Evolutionary conservation across 2,329 filamentous ascomycete genomes (phyloP).

Genomic region (Venturiaceae sp.): DNA sequence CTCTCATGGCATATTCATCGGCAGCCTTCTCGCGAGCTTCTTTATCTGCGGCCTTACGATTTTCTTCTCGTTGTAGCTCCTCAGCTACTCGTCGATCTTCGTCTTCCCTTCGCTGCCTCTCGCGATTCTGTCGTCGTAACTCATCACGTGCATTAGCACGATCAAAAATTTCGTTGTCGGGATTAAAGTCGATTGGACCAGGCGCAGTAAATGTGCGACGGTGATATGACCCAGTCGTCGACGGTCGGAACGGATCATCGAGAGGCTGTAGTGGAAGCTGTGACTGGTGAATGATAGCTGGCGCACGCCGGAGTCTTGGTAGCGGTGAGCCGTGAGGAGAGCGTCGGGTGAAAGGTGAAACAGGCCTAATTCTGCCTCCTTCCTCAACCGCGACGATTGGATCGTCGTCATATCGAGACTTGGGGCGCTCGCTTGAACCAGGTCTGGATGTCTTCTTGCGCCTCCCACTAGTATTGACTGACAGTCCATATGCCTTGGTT

Average conservation of each 20-base stretch:
- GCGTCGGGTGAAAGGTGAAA: not conserved
- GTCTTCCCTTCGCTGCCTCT: slow-evolving; percentile 1
- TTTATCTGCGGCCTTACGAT: slow-evolving; percentile 2
- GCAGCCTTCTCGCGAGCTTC: slow-evolving; percentile 1
- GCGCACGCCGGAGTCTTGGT: not conserved
- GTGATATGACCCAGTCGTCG: not conserved
- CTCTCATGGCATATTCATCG: slow-evolving; percentile 4
- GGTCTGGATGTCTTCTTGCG: not conserved
- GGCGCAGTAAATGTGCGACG: slow-evolving; percentile 6
- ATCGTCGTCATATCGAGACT: not conserved
- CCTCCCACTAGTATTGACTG: not conserved
- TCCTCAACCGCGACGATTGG: slow-evolving; percentile 2
- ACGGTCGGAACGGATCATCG: not conserved
- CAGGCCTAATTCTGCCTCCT: not conserved
- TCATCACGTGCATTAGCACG: slow-evolving; percentile 7
- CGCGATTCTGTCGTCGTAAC: slow-evolving; percentile 6
- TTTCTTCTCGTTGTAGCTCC: not conserved
- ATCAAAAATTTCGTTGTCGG: slow-evolving; percentile 3
- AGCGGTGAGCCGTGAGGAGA: not conserved
- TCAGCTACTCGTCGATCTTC: slow-evolving; percentile 5
- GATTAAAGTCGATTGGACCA: not conserved
- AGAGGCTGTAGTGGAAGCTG: not conserved
- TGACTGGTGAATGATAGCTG: not conserved
- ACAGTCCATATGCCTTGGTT: not conserved
- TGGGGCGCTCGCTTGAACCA: not conserved